Percentiles rank a stretch among this genome's conserved stretches.
These are phyloP conservation scores for Penicillium psychrosexuale DNA, from an alignment of 2,329 filamentous ascomycete genomes.

Conservation along the genomic window DNA sequence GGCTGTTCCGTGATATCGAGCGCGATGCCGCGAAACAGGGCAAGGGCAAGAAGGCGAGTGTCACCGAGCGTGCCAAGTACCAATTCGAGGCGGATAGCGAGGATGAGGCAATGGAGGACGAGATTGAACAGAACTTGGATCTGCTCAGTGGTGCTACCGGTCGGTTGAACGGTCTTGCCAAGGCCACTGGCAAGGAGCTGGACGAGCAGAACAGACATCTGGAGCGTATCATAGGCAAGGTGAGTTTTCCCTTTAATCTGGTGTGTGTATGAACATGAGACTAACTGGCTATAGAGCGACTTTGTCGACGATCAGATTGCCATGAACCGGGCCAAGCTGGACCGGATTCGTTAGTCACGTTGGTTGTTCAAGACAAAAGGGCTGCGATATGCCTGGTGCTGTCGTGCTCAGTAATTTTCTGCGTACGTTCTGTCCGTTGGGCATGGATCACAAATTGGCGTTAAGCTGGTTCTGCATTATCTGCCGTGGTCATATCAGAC, in stretches of 20 bases:
- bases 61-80: conserved; percentile 67
- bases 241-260: conserved; percentile 37
- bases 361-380: conserved; percentile 4
- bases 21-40: conserved; percentile 49
- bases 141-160: conserved; percentile 60
- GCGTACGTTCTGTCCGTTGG: conserved; percentile 1
- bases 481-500: neutral
- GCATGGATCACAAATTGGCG: conserved; percentile 1
- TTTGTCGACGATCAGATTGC: conserved; percentile 76
- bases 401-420: conserved; percentile 21
- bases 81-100: conserved; percentile 74
- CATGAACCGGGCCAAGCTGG: conserved; percentile 70
- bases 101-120: conserved; percentile 66
- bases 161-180: conserved; percentile 69
- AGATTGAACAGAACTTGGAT: conserved; percentile 66
- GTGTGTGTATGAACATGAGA: neutral
- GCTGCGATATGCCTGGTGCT: conserved; percentile 32
- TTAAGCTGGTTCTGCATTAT: conserved; percentile 9
- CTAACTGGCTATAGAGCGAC: conserved; percentile 62
- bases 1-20: conserved; percentile 63
- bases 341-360: conserved; percentile 48
- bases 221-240: conserved; percentile 74
- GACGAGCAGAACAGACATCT: conserved; percentile 75
- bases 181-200: conserved; percentile 71
- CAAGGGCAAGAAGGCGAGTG: conserved; percentile 51